A percentile compares a stretch with the other conserved stretches of the same genome.
Evolutionary conservation across 106 monocot species (phyloP).

Genomic region (Dactylorhiza incarnata): DNA sequence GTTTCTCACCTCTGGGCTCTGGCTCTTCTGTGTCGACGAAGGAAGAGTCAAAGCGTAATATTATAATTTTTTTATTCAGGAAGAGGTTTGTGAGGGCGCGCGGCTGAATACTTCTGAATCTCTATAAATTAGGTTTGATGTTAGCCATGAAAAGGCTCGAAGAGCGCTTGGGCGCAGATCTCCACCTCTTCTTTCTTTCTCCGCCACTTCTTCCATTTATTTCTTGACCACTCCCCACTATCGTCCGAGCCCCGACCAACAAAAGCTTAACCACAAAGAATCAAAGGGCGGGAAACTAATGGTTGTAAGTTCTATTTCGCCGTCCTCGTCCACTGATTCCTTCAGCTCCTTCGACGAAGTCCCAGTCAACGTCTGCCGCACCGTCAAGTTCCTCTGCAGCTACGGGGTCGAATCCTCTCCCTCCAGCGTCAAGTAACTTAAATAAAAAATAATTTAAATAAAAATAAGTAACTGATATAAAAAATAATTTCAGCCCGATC

Average conservation of each 20-base stretch:
- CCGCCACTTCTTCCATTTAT: too few species aligned
- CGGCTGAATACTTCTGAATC: neutral
- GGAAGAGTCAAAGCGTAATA: too few species aligned
- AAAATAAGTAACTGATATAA: too few species aligned
- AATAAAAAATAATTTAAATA: too few species aligned
- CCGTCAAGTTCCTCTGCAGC: constrained; percentile 43
- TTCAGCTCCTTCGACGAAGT: neutral
- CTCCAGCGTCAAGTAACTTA: too few species aligned
- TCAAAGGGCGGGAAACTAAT: neutral
- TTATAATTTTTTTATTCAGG: too few species aligned
- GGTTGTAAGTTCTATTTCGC: constrained; percentile 5
- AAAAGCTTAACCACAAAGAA: neutral
- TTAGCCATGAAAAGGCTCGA: neutral
- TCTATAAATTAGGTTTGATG: neutral
- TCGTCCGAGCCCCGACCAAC: neutral
- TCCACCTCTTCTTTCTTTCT: neutral
- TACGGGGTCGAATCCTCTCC: constrained; percentile 47
- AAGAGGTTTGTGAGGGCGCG: neutral
- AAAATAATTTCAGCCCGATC: too few species aligned
- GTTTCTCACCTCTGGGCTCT: too few species aligned
- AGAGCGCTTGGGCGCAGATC: neutral
- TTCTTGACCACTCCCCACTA: neutral
- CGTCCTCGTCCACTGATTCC: constrained; percentile 8
- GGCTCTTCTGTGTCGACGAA: too few species aligned
- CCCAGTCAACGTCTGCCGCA: neutral